Evolutionary conservation across 257 asterid genomes (phyloP).

Genomic region (Solanum medicagineum): DNA sequence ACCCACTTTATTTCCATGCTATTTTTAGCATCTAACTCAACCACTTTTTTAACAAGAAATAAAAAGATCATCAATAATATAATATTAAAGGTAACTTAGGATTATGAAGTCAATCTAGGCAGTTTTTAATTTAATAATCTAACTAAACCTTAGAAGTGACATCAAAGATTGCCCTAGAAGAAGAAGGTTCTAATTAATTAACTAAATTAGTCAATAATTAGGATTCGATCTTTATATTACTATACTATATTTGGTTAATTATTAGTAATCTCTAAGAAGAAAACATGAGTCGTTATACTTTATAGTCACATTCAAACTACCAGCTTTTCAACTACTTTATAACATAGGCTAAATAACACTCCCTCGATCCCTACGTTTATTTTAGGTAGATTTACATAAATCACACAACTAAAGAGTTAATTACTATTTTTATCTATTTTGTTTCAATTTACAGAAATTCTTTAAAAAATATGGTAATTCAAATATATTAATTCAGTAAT

Average conservation of each 20-base stretch:
- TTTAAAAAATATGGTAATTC: too few species aligned
- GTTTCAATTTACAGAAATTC: too few species aligned
- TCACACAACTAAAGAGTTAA: too few species aligned
- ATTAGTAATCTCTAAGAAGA: neutral
- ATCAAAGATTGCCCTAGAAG: neutral
- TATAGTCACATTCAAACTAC: neutral
- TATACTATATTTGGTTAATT: neutral
- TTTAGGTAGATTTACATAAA: neutral
- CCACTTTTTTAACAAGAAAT: neutral
- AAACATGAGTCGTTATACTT: neutral
- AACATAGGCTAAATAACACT: neutral
- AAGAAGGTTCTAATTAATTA: neutral
- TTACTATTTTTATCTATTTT: too few species aligned
- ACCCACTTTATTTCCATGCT: neutral
- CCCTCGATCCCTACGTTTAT: neutral
- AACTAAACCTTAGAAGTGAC: neutral
- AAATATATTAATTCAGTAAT: too few species aligned
- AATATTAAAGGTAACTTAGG: neutral
- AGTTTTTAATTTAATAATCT: neutral
- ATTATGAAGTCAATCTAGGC: neutral
- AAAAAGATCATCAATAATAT: neutral
- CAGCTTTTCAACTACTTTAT: neutral
- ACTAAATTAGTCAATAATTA: neutral
- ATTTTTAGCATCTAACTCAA: neutral
- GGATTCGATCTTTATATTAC: neutral